Evolutionary conservation across 257 asterid species (phyloP).

Genomic region (Gardenia jasminoides): DNA sequence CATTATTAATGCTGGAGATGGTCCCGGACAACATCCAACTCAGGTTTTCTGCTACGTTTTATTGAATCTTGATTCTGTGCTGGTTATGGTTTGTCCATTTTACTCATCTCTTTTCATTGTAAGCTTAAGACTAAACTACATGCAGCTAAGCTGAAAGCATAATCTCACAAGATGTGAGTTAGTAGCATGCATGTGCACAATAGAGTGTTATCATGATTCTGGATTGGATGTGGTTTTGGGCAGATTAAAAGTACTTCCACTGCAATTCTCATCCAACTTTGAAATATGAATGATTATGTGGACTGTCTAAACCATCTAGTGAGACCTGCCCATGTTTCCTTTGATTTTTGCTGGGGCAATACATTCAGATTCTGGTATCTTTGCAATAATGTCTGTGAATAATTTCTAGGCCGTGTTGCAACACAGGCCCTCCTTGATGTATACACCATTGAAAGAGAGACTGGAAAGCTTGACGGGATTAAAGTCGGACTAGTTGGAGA

Average conservation of each 20-base stretch:
- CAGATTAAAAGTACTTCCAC: not conserved
- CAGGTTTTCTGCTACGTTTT: constrained; percentile 45
- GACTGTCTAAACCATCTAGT: not conserved
- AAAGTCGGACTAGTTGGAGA: constrained; percentile 93
- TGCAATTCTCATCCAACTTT: not conserved
- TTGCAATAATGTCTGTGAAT: not conserved
- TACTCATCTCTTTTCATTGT: too few relatives aligned
- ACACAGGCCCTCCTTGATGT: constrained; percentile 82
- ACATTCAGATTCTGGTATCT: not conserved
- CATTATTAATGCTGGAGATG: constrained; percentile 94
- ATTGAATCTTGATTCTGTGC: not conserved
- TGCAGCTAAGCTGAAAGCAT: not conserved
- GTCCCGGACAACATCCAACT: constrained; percentile 98
- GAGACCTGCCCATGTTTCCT: not conserved
- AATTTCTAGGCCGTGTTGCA: not conserved
- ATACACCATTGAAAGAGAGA: constrained; percentile 83
- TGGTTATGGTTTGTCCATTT: not conserved
- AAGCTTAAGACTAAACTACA: too few relatives aligned
- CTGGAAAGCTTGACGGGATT: constrained; percentile 85
- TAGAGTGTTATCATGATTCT: not conserved
- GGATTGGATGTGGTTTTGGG: not conserved
- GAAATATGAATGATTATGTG: not conserved
- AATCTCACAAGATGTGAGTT: not conserved
- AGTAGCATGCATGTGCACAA: not conserved
- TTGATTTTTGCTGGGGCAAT: not conserved